phyloP scores from a whole-genome alignment of 2,329 filamentous ascomycete genomes.

The Monascus ruber region DNA sequence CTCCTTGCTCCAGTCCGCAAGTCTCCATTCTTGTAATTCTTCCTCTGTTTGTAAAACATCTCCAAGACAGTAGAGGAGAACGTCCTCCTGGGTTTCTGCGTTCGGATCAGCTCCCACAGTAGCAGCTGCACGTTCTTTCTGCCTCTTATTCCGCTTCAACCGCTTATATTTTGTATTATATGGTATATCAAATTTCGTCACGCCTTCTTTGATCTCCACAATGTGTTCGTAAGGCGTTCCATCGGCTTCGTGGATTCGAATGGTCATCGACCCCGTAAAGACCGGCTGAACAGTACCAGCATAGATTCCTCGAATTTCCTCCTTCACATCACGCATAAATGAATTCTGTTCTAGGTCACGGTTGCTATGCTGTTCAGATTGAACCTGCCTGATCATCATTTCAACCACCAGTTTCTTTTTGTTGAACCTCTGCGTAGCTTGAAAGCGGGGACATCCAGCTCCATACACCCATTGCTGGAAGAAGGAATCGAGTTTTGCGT shows the following conservation, averaged over 20 bases:
- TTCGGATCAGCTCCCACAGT: slow-evolving; percentile 51
- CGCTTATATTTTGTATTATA: slow-evolving; percentile 99
- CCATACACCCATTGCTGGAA: slow-evolving; percentile 89
- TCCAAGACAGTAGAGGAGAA: slow-evolving; percentile 80
- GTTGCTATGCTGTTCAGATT: slow-evolving; percentile 45
- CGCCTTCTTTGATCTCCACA: slow-evolving; percentile 81
- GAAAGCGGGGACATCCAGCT: slow-evolving; percentile 78
- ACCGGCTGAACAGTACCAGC: slow-evolving; percentile 61
- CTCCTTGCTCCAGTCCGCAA: slow-evolving; percentile 81
- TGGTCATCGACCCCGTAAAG: slow-evolving; percentile 94
- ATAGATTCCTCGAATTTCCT: slow-evolving; percentile 59
- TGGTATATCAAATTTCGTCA: slow-evolving; percentile 81
- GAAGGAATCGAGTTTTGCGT: slow-evolving; percentile 77
- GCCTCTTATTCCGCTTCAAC: slow-evolving; percentile 72
- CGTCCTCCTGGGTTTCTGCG: slow-evolving; percentile 61
- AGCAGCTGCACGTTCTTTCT: slow-evolving; percentile 64
- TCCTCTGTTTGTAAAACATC: slow-evolving; percentile 77
- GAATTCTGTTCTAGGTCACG: slow-evolving; percentile 56
- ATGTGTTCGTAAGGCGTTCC: slow-evolving; percentile 98
- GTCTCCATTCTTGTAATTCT: slow-evolving; percentile 70
- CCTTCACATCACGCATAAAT: slow-evolving; percentile 77
- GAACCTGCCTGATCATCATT: slow-evolving; percentile 73
- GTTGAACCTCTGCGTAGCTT: slow-evolving; percentile 83
- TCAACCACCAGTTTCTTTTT: slow-evolving; percentile 95
- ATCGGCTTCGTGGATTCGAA: slow-evolving; percentile 94